A percentile compares a stretch with the other conserved stretches of the same genome.
Evolutionary conservation across 2,329 filamentous ascomycete species (phyloP).

Genomic region (Ceratocystis albifundus): DNA sequence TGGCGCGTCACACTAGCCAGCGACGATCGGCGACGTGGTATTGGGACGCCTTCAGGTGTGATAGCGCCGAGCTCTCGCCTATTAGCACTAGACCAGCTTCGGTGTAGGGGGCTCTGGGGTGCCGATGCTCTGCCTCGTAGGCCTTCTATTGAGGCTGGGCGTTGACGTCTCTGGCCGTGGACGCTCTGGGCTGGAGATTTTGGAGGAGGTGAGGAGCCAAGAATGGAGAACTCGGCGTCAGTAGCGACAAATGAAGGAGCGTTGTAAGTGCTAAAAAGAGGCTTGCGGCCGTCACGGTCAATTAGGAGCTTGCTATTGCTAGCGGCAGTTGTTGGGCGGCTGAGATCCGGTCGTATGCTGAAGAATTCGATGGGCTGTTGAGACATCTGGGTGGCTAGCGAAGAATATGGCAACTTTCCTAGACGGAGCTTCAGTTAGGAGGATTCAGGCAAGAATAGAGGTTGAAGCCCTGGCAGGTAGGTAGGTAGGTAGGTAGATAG

Average conservation of each 20-base stretch:
- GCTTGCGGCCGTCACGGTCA: conserved; percentile 34
- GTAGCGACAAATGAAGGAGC: conserved; percentile 22
- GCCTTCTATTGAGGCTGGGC: conserved; percentile 21
- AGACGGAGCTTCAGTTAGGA: not conserved
- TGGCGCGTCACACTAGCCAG: conserved; percentile 24
- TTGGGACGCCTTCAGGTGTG: conserved; percentile 22
- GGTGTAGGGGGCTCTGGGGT: conserved; percentile 17
- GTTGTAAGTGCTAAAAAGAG: conserved; percentile 31
- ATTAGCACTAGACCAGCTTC: conserved; percentile 20
- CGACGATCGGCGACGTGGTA: conserved; percentile 23
- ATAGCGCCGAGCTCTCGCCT: conserved; percentile 19
- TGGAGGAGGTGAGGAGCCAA: conserved; percentile 24
- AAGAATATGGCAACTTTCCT: conserved; percentile 4
- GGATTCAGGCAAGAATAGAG: not conserved
- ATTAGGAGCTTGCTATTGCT: conserved; percentile 30
- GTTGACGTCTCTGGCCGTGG: conserved; percentile 24
- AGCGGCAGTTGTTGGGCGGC: conserved; percentile 22
- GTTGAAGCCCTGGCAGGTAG: not conserved
- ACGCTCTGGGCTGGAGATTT: conserved; percentile 17
- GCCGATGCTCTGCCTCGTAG: conserved; percentile 17
- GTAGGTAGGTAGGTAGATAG: not conserved
- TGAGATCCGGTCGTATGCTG: conserved; percentile 22
- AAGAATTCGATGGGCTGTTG: conserved; percentile 20
- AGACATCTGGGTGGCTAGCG: conserved; percentile 14
- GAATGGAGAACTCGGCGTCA: conserved; percentile 15